Evolutionary conservation across 2,329 filamentous ascomycete species (phyloP).

Genomic region (Apiospora pterosperma): DNA sequence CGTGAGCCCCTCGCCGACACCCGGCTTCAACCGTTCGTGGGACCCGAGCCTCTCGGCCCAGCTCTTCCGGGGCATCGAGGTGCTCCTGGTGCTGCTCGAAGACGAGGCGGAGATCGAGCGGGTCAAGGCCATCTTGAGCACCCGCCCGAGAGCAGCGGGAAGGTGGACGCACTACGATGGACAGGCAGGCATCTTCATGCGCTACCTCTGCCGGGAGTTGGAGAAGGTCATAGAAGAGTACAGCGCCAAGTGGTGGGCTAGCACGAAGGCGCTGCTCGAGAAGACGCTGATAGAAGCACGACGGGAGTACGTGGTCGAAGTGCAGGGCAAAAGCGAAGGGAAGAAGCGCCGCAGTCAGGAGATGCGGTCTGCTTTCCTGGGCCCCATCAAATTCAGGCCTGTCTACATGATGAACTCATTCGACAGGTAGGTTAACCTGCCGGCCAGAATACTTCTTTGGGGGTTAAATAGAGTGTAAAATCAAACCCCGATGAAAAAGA

Average conservation of each 20-base stretch:
- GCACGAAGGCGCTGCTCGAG: neutral
- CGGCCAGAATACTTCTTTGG: no score
- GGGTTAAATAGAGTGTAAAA: neutral
- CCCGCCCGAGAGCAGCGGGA: neutral
- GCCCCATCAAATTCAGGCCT: neutral
- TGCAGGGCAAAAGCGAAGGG: neutral
- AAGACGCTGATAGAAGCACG: neutral
- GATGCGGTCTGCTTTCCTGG: neutral
- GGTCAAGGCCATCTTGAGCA: neutral
- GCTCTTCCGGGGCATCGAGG: neutral
- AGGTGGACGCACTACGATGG: neutral
- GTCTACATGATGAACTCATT: neutral
- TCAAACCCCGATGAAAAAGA: neutral
- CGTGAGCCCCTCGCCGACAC: neutral
- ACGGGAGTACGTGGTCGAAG: neutral
- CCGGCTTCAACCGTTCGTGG: neutral
- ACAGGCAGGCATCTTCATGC: neutral
- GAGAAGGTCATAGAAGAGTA: neutral
- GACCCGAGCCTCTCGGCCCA: neutral
- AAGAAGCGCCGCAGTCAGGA: slow-evolving; percentile 2
- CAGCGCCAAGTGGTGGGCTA: neutral
- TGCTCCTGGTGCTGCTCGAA: neutral
- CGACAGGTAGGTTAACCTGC: neutral
- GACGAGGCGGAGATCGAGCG: neutral
- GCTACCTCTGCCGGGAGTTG: slow-evolving; percentile 2